A percentile compares a stretch with the other conserved stretches of the same genome.
phyloP scores from a whole-genome alignment of 306 rosid genomes.

The Vigna trinervia region DNA sequence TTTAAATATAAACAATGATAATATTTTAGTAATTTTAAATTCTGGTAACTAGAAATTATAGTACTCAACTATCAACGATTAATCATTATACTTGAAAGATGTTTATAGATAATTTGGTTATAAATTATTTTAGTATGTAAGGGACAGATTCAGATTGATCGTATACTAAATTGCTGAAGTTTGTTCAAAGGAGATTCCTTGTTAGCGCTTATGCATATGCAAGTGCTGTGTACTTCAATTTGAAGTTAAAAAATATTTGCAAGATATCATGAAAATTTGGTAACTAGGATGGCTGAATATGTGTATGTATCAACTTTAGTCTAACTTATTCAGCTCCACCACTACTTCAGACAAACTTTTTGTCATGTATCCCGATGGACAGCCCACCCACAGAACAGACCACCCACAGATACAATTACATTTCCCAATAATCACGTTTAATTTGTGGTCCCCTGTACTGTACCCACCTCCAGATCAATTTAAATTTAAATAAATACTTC shows the following conservation, averaged over 20 bases:
- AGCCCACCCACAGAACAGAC: no score
- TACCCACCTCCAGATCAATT: slow-evolving; percentile 16
- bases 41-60: background rate
- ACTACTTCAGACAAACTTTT: background rate
- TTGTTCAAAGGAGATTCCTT: background rate
- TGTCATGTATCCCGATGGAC: background rate
- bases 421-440: background rate
- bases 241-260: no score
- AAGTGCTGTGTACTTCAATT: background rate
- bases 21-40: background rate
- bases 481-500: slow-evolving; percentile 28
- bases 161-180: background rate
- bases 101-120: background rate
- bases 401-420: no score
- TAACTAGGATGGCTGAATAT: background rate
- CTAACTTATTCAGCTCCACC: background rate
- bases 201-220: background rate
- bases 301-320: background rate
- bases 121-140: background rate
- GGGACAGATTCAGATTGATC: no score
- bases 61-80: background rate
- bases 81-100: slow-evolving; percentile 1
- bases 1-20: background rate
- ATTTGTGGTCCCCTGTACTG: background rate
- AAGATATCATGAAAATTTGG: background rate